These are phyloP conservation scores for Cercospora sesami DNA, from an alignment of 2,329 filamentous ascomycete species.

Conservation along the genomic window DNA sequence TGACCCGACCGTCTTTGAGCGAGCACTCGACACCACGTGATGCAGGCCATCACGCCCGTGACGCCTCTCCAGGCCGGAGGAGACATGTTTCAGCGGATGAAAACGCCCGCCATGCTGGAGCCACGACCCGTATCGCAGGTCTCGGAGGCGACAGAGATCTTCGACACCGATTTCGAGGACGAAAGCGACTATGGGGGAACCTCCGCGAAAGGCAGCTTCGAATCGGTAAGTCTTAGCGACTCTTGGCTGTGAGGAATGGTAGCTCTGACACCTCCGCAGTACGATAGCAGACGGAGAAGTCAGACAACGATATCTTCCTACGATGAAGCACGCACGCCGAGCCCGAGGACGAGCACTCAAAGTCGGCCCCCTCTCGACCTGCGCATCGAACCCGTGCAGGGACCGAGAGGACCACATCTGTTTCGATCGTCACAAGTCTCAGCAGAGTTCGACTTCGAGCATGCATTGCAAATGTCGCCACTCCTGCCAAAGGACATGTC, in stretches of 20 bases:
- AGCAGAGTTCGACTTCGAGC: conserved; percentile 52
- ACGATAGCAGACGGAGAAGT: conserved; percentile 64
- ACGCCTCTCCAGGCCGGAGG: conserved; percentile 46
- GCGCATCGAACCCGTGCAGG: conserved; percentile 69
- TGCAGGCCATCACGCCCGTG: conserved; percentile 50
- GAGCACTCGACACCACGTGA: conserved; percentile 22
- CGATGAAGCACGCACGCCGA: conserved; percentile 78
- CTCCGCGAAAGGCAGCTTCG: conserved; percentile 65
- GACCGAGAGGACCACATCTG: conserved; percentile 81
- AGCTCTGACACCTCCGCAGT: conserved; percentile 31
- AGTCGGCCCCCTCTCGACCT: conserved; percentile 60
- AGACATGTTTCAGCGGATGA: conserved; percentile 53
- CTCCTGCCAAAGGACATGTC: conserved; percentile 63
- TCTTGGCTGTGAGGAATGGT: not conserved
- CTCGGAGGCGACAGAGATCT: conserved; percentile 74
- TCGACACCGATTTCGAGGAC: conserved; percentile 74
- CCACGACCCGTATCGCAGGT: conserved; percentile 44
- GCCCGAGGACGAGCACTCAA: conserved; percentile 57
- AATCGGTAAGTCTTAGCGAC: conserved; percentile 61
- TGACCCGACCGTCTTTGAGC: conserved; percentile 5
- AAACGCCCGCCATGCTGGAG: conserved; percentile 61
- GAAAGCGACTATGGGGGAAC: conserved; percentile 54
- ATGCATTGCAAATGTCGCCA: conserved; percentile 68
- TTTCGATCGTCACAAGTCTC: conserved; percentile 71
- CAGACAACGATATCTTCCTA: conserved; percentile 85